Evolutionary conservation across 345 rosid genomes (phyloP).

Genomic region (Moricandia arvensis): DNA sequence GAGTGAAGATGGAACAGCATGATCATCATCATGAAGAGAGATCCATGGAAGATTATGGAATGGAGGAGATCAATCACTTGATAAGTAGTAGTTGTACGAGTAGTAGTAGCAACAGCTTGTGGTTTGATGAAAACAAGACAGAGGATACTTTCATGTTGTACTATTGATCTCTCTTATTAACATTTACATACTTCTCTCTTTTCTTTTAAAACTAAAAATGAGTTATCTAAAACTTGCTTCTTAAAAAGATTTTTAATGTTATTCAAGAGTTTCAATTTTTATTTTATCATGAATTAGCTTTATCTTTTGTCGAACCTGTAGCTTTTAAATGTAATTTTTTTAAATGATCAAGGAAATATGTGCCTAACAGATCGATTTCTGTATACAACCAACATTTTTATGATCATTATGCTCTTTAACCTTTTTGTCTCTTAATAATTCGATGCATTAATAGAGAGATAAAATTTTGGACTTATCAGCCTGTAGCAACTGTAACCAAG

Average conservation of each 20-base stretch:
- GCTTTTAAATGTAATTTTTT: not conserved
- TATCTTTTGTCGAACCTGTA: not conserved
- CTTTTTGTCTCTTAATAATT: not conserved
- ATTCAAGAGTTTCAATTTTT: not conserved
- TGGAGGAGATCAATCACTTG: conserved; percentile 80
- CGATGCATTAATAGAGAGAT: not conserved
- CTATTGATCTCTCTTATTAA: conserved; percentile 41
- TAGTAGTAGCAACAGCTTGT: conserved; percentile 44
- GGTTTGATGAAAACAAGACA: conserved; percentile 62
- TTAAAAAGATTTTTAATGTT: not conserved
- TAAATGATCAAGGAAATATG: not conserved
- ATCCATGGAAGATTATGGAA: conserved; percentile 51
- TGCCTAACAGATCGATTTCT: not conserved
- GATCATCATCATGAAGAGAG: conserved; percentile 35
- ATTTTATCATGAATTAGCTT: not conserved
- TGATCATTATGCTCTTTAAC: not conserved
- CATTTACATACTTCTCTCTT: not conserved
- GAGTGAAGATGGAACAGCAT: conserved; percentile 38
- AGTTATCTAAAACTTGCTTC: not conserved
- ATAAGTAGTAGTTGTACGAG: conserved; percentile 51
- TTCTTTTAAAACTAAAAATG: too few species aligned
- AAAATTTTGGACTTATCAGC: not conserved
- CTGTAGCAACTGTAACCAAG: not conserved
- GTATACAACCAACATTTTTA: not conserved
- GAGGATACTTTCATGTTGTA: conserved; percentile 54